Conservation (phyloP, 2,329 filamentous ascomycete species). For the Diplodia seriata region DNA sequence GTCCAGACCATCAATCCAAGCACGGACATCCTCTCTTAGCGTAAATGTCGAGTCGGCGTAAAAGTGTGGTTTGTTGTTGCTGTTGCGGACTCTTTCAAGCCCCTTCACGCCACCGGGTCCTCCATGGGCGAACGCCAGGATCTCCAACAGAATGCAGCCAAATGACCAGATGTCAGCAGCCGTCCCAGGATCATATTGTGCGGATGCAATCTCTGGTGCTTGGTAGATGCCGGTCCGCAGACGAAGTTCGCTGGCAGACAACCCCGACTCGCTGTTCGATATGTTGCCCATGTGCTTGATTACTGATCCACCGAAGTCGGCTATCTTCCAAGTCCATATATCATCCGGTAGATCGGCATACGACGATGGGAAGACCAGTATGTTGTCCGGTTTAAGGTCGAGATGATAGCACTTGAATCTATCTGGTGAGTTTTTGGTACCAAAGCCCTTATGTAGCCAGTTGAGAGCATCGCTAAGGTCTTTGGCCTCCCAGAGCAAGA, state of each 20-base stretch:
- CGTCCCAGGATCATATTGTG: not conserved
- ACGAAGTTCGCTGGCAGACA: not conserved
- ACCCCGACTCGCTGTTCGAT: not conserved
- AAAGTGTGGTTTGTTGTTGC: not conserved
- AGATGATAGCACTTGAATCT: slow-evolving; percentile 14
- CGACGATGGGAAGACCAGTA: slow-evolving; percentile 1
- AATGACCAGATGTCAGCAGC: slow-evolving; percentile 19
- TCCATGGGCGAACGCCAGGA: slow-evolving; percentile 2
- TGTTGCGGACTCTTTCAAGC: slow-evolving; percentile 6
- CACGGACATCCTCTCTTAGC: not conserved
- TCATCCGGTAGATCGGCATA: not conserved
- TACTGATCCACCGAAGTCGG: slow-evolving; percentile 15
- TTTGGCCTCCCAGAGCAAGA: slow-evolving; percentile 17
- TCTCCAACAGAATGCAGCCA: slow-evolving; percentile 10
- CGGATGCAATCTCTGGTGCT: slow-evolving; percentile 14
- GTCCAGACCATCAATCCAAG: not conserved
- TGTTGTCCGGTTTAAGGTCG: slow-evolving; percentile 19
- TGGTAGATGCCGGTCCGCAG: slow-evolving; percentile 11
- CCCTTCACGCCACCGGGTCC: not conserved
- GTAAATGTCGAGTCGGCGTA: slow-evolving; percentile 5
- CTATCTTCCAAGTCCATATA: slow-evolving; percentile 21
- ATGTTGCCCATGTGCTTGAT: slow-evolving; percentile 9
- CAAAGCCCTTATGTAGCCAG: slow-evolving; percentile 10
- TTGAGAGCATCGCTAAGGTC: slow-evolving; percentile 5
- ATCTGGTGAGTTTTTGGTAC: not conserved